Evolutionary conservation across 2,329 filamentous ascomycete species (phyloP).

Genomic region (Aspergillus hiratsukae): DNA sequence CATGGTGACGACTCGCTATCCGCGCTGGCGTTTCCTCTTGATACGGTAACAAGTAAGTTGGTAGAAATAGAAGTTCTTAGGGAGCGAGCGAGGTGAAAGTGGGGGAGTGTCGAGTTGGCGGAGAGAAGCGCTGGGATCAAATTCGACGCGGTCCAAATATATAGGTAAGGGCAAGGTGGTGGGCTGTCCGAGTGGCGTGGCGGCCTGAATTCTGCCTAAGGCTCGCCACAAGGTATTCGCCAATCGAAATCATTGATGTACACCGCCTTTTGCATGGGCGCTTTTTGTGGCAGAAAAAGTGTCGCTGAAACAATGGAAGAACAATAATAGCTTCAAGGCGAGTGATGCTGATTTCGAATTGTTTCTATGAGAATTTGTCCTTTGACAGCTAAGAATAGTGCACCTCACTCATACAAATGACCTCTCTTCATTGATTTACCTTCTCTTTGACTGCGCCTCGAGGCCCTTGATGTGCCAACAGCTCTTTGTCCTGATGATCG

Average conservation of each 20-base stretch:
- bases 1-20: constrained; percentile 56
- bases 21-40: constrained; percentile 20
- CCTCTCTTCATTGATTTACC: background rate
- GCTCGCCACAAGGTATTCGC: constrained; percentile 12
- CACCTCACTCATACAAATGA: background rate
- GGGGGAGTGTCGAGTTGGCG: constrained; percentile 13
- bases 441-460: background rate
- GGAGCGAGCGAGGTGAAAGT: constrained; percentile 14
- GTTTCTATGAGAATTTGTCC: background rate
- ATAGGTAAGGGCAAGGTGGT: too few relatives aligned
- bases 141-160: constrained; percentile 19
- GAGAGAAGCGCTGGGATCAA: constrained; percentile 17
- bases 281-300: constrained; percentile 9
- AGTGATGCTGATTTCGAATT: background rate
- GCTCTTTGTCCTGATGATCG: background rate
- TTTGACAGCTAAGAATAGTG: background rate
- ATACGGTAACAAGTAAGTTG: constrained; percentile 12
- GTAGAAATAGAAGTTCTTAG: constrained; percentile 8
- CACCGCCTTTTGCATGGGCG: constrained; percentile 11
- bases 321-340: background rate
- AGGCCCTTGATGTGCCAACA: background rate
- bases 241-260: constrained; percentile 3
- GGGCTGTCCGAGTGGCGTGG: constrained; percentile 16
- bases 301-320: background rate
- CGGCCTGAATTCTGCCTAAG: constrained; percentile 25